Percentiles rank a stretch among this genome's conserved stretches.
Conservation (phyloP, 148 eudicot species). For the Tetragonia tetragonoides region DNA sequence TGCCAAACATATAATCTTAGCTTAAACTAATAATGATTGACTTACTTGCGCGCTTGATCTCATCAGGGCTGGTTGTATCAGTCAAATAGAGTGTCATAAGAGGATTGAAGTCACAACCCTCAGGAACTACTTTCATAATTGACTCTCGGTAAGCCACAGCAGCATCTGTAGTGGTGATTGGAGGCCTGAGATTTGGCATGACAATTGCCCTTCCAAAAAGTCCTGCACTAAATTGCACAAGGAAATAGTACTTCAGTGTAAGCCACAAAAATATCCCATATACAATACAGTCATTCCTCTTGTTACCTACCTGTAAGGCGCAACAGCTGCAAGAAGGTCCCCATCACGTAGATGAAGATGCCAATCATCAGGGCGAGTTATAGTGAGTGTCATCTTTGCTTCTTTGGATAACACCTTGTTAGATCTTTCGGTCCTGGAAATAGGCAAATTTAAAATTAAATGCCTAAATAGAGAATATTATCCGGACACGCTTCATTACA, state of each 20-base stretch:
- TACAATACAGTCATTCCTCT: background rate
- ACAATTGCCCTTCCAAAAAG: slow-evolving; percentile 85
- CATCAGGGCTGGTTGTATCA: slow-evolving; percentile 70
- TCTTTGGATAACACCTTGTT: slow-evolving; percentile 30
- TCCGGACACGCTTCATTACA: background rate
- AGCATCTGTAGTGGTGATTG: slow-evolving; percentile 76
- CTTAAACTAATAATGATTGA: slow-evolving; percentile 8
- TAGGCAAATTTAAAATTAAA: slow-evolving; percentile 36
- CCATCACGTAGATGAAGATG: slow-evolving; percentile 99
- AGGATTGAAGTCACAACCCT: slow-evolving; percentile 61
- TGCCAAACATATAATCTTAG: slow-evolving; percentile 4
- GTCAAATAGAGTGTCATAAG: slow-evolving; percentile 98
- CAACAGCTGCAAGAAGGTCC: slow-evolving; percentile 80
- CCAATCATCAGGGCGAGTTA: slow-evolving; percentile 97
- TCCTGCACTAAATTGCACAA: slow-evolving; percentile 52
- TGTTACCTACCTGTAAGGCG: slow-evolving; percentile 62
- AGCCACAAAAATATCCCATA: background rate
- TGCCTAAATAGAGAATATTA: slow-evolving; percentile 31
- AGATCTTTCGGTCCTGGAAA: slow-evolving; percentile 23
- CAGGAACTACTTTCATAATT: slow-evolving; percentile 68
- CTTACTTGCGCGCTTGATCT: slow-evolving; percentile 91
- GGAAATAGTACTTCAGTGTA: slow-evolving; percentile 3
- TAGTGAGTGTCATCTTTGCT: slow-evolving; percentile 67
- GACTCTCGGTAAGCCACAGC: slow-evolving; percentile 75
- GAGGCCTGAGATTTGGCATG: slow-evolving; percentile 95